Base-by-base conservation (phyloP, 2,329 filamentous ascomycete species). In the Hymenoscyphus infarciens region DNA sequence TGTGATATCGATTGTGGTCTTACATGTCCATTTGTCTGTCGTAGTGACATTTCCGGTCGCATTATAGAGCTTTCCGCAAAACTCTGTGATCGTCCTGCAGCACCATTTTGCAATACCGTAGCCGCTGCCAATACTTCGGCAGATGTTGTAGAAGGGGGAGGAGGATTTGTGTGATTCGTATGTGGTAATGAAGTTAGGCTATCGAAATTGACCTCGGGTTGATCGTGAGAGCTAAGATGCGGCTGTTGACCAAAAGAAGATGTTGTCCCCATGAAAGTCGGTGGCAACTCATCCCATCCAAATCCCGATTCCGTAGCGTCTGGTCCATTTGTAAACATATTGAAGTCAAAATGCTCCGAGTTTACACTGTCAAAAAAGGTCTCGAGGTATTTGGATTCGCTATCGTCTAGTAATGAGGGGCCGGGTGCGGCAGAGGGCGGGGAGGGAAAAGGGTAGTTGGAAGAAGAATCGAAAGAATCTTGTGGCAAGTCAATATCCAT, bases 351-450 rank as follows among this genome's bases (percentile, higher is more conserved):
- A 38, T 81, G 77, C 64, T 83, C 78, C 5, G 82, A 78, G 58
- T 77, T 79, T 62, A 87, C 78, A 61, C 80, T 78, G 61, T 82
- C 79, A 71, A 87, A 84, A 70, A 87, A 87, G 66, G 73, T 78
- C 64, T 82, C 80, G 19, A 91, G 77, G 63, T 83, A 77, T 68
- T 81, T 84, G 59, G 78, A 82, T 71, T 87, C 85, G 63, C 79
- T 83, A 69, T 87, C 84, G 67, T 85, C 83, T 65, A 91, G 81
- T 49, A 91, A 79, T 19, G 87, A 84, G 42, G 82, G 82, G n/a
- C 87, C 87, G 2, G 82, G 83, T 10, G 87, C 83, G 56, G 85
- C 84, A 58, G 85, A 83, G 53, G 87, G 86, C 60, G 86, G 81
- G 67, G 83, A 79, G 61, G 79, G 76, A 61, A 80, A 77, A 27